Base-by-base conservation (phyloP, 352 stramenopile species). In the Peronospora farinosa region DNA sequence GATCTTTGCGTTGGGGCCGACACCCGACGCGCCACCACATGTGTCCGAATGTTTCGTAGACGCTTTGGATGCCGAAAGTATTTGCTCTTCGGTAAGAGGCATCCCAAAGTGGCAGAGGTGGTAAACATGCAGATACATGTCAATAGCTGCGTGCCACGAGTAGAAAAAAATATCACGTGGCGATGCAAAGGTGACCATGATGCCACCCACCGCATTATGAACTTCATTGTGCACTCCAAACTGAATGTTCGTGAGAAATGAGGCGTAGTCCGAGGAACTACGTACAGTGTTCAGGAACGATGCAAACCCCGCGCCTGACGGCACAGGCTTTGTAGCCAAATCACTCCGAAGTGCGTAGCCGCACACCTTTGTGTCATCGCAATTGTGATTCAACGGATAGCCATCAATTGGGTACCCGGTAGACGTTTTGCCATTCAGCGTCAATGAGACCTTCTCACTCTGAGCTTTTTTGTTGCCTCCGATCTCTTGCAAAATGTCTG, bases 101-200 rank as follows among this genome's bases (percentile, higher is more conserved):
- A 72, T 63, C 11, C 66, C 69, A 38, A 87, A 54, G 31, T 66
- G 66, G 63, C 78, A 89, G 54, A 82, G 39, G 45, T 82, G 69
- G 60, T 81, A 85, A 47, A 76, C 68, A 42, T 78, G 58, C 35
- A 80, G 39, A 53, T 79, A 77, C 70, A 87, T 85, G 60, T 89
- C 78, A 28, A 89, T 57, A 2, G 74, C 57, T 17, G 65, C 32
- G 48, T 84, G 69, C 75, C 68, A 84, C 59, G 76, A 85, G 57
- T 78, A 89, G 63, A 79, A 89, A 21, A 87, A 55, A 10, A 72
- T 53, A 43, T 89, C 78, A 9, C 57, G 40, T 0, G 78, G 69
- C 13, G 75, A 72, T 0, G 69, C 65, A 5, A 67, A 54, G 4
- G 78, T 84, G 32, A 21, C 44, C 47, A 87, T 67, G 17, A 54